These are phyloP conservation scores for Areca catechu DNA, from an alignment of 176 grass and related monocot species.

Conservation along the genomic window DNA sequence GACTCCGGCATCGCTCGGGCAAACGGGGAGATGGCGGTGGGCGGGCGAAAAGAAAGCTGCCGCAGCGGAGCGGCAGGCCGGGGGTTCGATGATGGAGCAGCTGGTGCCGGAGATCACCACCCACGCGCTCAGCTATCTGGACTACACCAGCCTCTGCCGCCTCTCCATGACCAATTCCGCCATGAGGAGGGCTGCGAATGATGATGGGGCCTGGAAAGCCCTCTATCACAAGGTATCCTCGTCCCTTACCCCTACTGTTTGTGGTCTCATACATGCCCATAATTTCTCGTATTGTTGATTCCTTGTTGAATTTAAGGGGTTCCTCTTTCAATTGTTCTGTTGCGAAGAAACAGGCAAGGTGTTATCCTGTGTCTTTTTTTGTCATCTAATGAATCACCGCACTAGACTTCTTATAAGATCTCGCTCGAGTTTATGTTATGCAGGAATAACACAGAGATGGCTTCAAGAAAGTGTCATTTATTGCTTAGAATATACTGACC, in stretches of 20 bases:
- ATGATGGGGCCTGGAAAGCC: conserved; percentile 88
- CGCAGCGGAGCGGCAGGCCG: conserved; percentile 6
- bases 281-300: too few species aligned
- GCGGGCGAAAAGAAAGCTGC: conserved; percentile 27
- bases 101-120: conserved; percentile 96
- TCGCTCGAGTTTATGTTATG: too few species aligned
- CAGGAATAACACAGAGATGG: too few species aligned
- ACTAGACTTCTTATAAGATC: too few species aligned
- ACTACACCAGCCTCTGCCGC: conserved; percentile 86
- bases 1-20: neutral
- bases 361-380: too few species aligned
- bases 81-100: conserved; percentile 96
- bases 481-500: too few species aligned
- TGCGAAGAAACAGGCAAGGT: too few species aligned
- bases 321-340: too few species aligned
- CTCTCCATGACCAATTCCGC: conserved; percentile 97
- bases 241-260: neutral
- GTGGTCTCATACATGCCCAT: too few species aligned
- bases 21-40: conserved; percentile 49
- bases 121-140: conserved; percentile 91
- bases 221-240: conserved; percentile 65
- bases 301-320: too few species aligned
- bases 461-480: too few species aligned
- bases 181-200: conserved; percentile 92
- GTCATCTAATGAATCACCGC: too few species aligned